Evolutionary conservation across 441 rosid genomes (phyloP), one percentile per base, ranked within the genome.

Genomic region (Euphorbia celastroides): DNA sequence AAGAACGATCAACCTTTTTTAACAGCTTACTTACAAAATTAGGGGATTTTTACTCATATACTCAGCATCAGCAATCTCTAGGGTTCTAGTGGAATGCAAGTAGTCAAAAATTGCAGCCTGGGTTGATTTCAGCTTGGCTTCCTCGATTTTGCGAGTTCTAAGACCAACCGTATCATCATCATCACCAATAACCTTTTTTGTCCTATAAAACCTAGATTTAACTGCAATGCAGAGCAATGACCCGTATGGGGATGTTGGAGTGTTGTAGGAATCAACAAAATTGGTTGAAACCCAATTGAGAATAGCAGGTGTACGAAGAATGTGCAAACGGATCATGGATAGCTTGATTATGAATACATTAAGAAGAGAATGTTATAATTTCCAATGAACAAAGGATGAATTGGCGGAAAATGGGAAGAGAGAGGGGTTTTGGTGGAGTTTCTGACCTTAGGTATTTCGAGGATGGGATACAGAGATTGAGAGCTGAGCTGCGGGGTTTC

Each of bases 31-130:
- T 67, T 16, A 85, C 71, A 70, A 92, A 89, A 63, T 63, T 26
- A 0, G 95, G 96, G 0, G 92, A 81, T 73, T 82, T 80, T 75
- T 81, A 73, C 93, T 85, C 71, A 92, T 80, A 54, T 76, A 60
- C 77, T 92, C 96, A 0, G 98, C 93, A 68, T 81, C 82, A 70
- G 60, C 57, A 60, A 81, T 78, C 76, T 73, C 84, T 55, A 92
- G 77, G 73, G 75, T 76, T 67, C 95, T 82, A 59, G 92, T 92
- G 51, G 65, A 73, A 68, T 84, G 83, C 66, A 92, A 79, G 79
- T 89, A 92, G 30, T 88, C 93, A 1, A 81, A 44, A 60, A 92
- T 70, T 22, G 92, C 93, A 76, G 82, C 84, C 74, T 86, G 82
- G 2, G 89, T 95, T 64, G 77, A 68, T 66, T 73, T 82, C 17